Conservation (phyloP, 129 eudicot genomes). For the Flaveria trinervia region DNA sequence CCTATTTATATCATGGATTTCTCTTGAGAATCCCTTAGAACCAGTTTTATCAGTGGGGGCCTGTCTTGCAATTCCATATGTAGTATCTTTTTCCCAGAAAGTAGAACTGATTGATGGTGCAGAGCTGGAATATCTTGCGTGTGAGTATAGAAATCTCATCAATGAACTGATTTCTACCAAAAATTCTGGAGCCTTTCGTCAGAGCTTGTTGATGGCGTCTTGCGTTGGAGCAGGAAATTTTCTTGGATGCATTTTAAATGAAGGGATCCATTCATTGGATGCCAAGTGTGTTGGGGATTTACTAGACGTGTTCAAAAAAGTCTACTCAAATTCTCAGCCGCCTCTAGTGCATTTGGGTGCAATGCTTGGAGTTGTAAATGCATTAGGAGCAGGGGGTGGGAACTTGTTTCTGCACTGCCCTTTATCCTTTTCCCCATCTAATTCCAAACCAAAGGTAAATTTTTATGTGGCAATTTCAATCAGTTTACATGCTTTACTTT, state of each 20-base stretch:
- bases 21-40: constrained; percentile 39
- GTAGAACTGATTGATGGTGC: constrained; percentile 70
- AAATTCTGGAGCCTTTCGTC: constrained; percentile 51
- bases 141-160: constrained; percentile 55
- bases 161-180: constrained; percentile 52
- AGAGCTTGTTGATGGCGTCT: constrained; percentile 78
- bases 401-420: constrained; percentile 43
- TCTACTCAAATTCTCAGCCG: constrained; percentile 58
- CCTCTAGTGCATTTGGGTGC: constrained; percentile 86
- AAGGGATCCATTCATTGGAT: constrained; percentile 61
- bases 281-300: constrained; percentile 47
- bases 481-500: not conserved
- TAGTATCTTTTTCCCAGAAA: constrained; percentile 63
- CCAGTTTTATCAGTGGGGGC: constrained; percentile 59
- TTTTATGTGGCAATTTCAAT: not conserved
- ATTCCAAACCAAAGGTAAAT: constrained; percentile 47
- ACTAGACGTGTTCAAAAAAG: constrained; percentile 50
- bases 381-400: constrained; percentile 87
- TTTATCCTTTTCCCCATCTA: constrained; percentile 29
- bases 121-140: constrained; percentile 52
- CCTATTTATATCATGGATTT: constrained; percentile 65
- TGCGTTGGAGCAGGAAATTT: constrained; percentile 81
- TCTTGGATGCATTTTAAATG: constrained; percentile 66
- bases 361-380: constrained; percentile 92
- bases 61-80: constrained; percentile 70